Conservation (phyloP, 352 stramenopile genomes). For the Phytophthora kernoviae region DNA sequence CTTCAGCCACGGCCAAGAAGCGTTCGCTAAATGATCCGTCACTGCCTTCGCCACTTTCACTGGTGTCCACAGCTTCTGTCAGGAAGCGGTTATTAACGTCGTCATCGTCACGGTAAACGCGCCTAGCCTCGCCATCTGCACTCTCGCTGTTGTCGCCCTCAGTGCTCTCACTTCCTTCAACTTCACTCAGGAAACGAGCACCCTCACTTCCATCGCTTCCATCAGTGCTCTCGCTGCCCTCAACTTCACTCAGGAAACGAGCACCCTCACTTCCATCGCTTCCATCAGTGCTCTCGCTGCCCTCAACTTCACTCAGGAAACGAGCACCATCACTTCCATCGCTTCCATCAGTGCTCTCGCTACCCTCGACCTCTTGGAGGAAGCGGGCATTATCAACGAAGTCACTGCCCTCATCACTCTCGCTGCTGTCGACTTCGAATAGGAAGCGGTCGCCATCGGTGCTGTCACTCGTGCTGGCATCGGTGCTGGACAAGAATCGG, state of each 20-base stretch:
- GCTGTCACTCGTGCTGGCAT: slow-evolving; percentile 11
- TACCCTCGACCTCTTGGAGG: background rate
- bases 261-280: slow-evolving; percentile 3
- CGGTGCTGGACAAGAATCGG: slow-evolving; percentile 12
- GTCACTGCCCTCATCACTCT: background rate
- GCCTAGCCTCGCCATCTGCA: background rate
- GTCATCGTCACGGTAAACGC: background rate
- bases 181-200: too few relatives aligned
- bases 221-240: slow-evolving; percentile 9
- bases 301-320: background rate
- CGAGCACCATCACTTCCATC: background rate
- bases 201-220: too few relatives aligned
- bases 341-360: background rate
- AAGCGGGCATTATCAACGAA: background rate
- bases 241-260: slow-evolving; percentile 17
- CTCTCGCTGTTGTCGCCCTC: background rate
- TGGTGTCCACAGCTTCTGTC: slow-evolving; percentile 2
- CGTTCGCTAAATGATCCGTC: slow-evolving; percentile 4
- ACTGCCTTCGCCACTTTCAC: slow-evolving; percentile 3
- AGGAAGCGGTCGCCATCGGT: slow-evolving; percentile 8
- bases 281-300: too few relatives aligned
- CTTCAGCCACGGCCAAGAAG: slow-evolving; percentile 11
- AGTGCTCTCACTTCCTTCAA: too few relatives aligned
- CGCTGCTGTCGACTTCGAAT: background rate
- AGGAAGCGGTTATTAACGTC: slow-evolving; percentile 10